Evolutionary conservation across 495 filamentous ascomycete genomes (phyloP).

Genomic region (Cenococcum geophilum): DNA sequence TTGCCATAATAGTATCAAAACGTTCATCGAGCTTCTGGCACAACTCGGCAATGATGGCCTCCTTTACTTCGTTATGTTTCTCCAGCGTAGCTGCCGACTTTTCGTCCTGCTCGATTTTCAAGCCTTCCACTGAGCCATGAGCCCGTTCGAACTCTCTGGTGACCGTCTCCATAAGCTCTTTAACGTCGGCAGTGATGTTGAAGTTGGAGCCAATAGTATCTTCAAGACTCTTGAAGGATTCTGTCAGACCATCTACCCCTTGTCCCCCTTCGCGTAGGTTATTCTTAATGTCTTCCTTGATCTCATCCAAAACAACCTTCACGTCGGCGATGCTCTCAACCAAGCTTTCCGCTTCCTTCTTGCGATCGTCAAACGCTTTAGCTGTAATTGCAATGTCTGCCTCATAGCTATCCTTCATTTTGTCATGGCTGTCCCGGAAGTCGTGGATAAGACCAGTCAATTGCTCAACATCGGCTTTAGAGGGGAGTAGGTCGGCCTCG

Average conservation of each 20-base stretch:
- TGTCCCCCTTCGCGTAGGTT: conserved; percentile 54
- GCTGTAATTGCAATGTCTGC: conserved; percentile 65
- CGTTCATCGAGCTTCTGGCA: conserved; percentile 68
- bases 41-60: conserved; percentile 52
- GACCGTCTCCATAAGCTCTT: conserved; percentile 72
- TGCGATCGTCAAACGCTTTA: conserved; percentile 73
- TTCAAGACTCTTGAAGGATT: conserved; percentile 43
- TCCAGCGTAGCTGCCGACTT: conserved; percentile 64
- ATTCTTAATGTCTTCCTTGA: conserved; percentile 61
- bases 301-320: conserved; percentile 49
- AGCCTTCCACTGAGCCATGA: conserved; percentile 58
- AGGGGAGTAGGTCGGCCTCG: conserved; percentile 57
- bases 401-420: conserved; percentile 56
- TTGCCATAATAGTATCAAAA: conserved; percentile 67
- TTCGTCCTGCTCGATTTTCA: conserved; percentile 70
- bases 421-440: conserved; percentile 47
- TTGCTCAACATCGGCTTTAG: conserved; percentile 56
- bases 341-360: conserved; percentile 54
- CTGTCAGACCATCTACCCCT: conserved; percentile 50
- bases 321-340: conserved; percentile 55
- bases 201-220: conserved; percentile 40
- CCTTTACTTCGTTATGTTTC: conserved; percentile 57
- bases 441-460: conserved; percentile 63
- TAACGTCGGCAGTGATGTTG: conserved; percentile 58
- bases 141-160: conserved; percentile 76